These are phyloP conservation scores for Cladophialophora chaetospira DNA, from an alignment of 2,329 filamentous ascomycete genomes.

Conservation along the genomic window DNA sequence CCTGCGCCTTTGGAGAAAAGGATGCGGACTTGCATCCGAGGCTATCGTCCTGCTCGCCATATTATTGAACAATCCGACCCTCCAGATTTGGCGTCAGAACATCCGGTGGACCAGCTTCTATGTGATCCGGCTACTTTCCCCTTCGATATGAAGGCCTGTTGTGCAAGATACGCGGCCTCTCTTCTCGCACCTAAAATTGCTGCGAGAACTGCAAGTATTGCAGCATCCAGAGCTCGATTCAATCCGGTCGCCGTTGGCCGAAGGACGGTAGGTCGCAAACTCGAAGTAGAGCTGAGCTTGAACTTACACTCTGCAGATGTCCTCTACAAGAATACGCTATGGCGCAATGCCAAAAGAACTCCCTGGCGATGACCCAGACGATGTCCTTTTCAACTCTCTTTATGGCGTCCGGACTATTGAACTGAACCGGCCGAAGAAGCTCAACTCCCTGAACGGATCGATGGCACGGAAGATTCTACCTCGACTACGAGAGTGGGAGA, in stretches of 20 bases:
- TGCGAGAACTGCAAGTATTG: constrained; percentile 11
- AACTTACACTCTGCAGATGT: constrained; percentile 44
- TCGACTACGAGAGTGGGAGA: constrained; percentile 87
- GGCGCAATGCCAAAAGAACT: constrained; percentile 52
- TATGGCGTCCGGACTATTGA: constrained; percentile 91
- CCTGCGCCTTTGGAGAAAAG: background rate
- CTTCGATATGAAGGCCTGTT: constrained; percentile 33
- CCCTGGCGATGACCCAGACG: constrained; percentile 73
- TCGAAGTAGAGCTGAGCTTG: background rate
- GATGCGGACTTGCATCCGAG: constrained; percentile 9
- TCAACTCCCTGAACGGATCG: constrained; percentile 88
- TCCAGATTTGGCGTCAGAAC: background rate
- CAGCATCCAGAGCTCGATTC: constrained; percentile 15
- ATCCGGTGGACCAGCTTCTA: background rate
- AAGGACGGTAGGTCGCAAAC: constrained; percentile 16
- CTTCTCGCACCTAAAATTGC: constrained; percentile 21
- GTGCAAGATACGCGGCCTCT: constrained; percentile 30
- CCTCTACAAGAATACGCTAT: constrained; percentile 34
- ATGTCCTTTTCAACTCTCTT: constrained; percentile 87
- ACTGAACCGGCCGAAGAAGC: constrained; percentile 88
- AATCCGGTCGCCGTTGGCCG: constrained; percentile 9
- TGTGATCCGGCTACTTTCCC: background rate
- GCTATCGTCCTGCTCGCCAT: background rate
- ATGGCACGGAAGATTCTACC: constrained; percentile 96
- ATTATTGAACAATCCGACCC: constrained; percentile 1